Evolutionary conservation across 2,329 filamentous ascomycete genomes (phyloP), one percentile per base, ranked within the genome.

Genomic region (Aspergillaceae sp.): DNA sequence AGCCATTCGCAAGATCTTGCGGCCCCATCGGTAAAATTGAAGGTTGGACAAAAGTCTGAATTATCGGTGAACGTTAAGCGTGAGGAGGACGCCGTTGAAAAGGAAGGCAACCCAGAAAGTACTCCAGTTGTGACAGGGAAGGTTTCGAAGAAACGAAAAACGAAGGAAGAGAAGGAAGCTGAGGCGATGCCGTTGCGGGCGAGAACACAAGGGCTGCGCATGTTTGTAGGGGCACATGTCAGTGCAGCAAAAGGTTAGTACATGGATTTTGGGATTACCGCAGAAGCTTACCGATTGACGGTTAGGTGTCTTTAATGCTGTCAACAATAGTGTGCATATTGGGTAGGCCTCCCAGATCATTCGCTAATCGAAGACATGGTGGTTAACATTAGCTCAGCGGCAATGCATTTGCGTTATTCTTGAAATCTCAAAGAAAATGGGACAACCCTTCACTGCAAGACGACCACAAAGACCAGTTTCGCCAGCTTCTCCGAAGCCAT

Each of bases 361-460:
- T 7, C 19, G n/a, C 19, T 41, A 4, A 7, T 3, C 37, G 6
- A 42, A 27, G 4, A 35, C 7, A 41, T 27, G 3, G 19, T 49
- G 30, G 45, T 19, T 32, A 40, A 46, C 44, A 6, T 9, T n/a
- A 11, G 5, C 60, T 51, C 42, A 76, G 90, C 44, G 90, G 86
- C 51, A 98, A 97, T 63, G 82, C 90, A 7, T 94, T 97, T 57
- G 92, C 92, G 3, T 75, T 97, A 19, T 98, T 98, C 70, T 77
- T 98, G 56, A 97, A 97, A 65, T 94, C 87, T 0, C 92, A 98
- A 66, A 83, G 90, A 46, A 97, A 95, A 72, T 98, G 92, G 92
- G 76, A 79, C 29, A 94, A 85, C 58, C 87, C 90, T 6, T 79
- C 86, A 0, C 75, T 98, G 4, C 75, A 84, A 28, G 68, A 80